Base-by-base conservation (phyloP, 176 grass and related monocot species). In the Aechmea fasciata region DNA sequence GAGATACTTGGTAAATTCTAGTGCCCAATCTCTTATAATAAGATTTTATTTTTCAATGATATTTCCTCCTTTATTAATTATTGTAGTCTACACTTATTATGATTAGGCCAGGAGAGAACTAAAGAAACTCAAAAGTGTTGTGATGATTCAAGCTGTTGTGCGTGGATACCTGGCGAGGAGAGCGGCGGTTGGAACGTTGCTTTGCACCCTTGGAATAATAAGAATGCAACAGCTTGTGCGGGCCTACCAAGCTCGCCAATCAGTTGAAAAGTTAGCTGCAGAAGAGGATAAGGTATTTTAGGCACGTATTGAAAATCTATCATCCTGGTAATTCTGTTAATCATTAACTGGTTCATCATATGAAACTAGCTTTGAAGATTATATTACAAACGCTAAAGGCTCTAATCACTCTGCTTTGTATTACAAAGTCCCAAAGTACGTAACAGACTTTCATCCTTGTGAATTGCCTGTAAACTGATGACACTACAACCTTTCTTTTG, bases 1-100 rank as follows among this genome's bases (percentile, higher is more conserved):
- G 65, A 65, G 66, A 62, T 77, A 62, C 54, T 69, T 77, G 75
- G 75, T 77, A 77, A 17, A 19, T 69, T 26, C 41, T 49, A 22
- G 55, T 28, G 23, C 50, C 29, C 53, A 48, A 12, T 26, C 41
- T 54, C 14, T 55, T n/a, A n/a, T n/a, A n/a, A n/a, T 53, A 69
- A 22, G 10, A 61, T 7, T 10, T 18, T 53, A 4, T 19, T 50
- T 61, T 10, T 61, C 25, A 26, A 18, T 20, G 68, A 49, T 11
- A 10, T 25, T 59, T 67, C 20, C 19, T 66, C 66, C 26, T 11
- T 28, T 25, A 41, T 69, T 61, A 49, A 24, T 69, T 77, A 1
- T 53, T 10, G n/a, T 26, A 11, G 23, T 6, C 50, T 26, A 25
- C 13, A 51, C 6, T 23, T 52, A 28, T 23, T 52, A 28, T 53